Base-by-base conservation (phyloP, 495 filamentous ascomycete species). In the Aspergillus biplanus region DNA sequence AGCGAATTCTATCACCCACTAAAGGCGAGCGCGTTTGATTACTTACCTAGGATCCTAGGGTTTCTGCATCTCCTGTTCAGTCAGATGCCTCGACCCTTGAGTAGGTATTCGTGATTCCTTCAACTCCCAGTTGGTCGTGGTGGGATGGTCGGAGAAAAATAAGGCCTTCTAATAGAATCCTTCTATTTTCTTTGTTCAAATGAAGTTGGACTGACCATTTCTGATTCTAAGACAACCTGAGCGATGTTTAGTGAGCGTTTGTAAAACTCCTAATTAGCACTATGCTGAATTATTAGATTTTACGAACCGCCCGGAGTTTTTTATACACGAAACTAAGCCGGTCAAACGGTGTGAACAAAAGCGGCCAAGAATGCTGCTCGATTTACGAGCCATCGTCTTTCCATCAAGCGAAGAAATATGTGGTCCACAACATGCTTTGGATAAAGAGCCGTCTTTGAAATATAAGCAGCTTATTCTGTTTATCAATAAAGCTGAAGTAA, bases 221-320 rank as follows among this genome's bases (percentile, higher is more conserved):
- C 12, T 21, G 4, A 48, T 48, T 48, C 5, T 5, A 48, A 49
- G 47, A 27, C n/a, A 49, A 21, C 47, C 21, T 0, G 47, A 49
- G 47, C 47, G 15, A 6, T 6, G 15, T 11, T 3, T 49, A 15
- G 15, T 21, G 5, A 21, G 47, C 15, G 9, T 49, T 6, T 49
- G 47, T 15, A 49, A 21, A 11, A 49, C 47, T 49, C 47, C 47
- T 21, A 49, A 49, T 21, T 7, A 55, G 39, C 39, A 33, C 35
- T 62, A 62, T 33, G 4, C 49, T 11, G 32, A 55, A 46, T 46
- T 62, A 9, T 9, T 62, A 15, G 33, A 54, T 15, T 62, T 48
- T 5, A 62, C 59, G 7, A 62, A 62, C 52, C 48, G 50, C 7
- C 59, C 59, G 15, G 33, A 31, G 16, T 44, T 62, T 62, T n/a